Evolutionary conservation across 78 protist genomes (phyloP).

Genomic region (Planoprotostelium fungivorum): DNA sequence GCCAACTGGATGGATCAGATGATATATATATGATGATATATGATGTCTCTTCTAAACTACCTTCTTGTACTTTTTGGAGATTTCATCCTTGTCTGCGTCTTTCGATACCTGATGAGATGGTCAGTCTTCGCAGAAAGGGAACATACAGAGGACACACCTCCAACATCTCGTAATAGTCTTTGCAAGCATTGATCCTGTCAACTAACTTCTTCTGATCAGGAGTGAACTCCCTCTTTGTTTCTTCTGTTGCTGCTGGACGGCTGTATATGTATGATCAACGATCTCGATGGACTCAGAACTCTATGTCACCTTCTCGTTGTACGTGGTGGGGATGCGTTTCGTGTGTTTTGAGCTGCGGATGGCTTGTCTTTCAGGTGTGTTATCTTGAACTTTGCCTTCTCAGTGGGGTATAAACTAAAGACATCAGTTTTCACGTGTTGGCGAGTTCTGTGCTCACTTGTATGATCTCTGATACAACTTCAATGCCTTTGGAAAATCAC

Average conservation of each 20-base stretch:
- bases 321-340: not conserved
- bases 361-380: not conserved
- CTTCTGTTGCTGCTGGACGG: not conserved
- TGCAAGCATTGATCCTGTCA: conserved; percentile 39
- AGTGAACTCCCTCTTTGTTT: conserved; percentile 34
- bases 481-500: not conserved
- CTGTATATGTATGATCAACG: not conserved
- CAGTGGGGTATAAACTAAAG: not conserved
- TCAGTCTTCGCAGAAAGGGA: not conserved
- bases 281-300: no score
- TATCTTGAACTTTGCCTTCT: not conserved
- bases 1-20: conserved; percentile 22
- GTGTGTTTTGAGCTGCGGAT: not conserved
- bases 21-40: not conserved
- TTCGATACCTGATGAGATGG: not conserved
- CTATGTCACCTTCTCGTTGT: not conserved
- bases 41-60: no score
- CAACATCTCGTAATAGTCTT: conserved; percentile 41
- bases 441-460: not conserved
- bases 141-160: conserved; percentile 10
- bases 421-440: not conserved
- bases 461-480: not conserved
- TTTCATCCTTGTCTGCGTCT: not conserved
- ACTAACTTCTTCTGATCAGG: conserved; percentile 30
- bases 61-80: not conserved